These are phyloP conservation scores for Immersiporthe knoxdaviesiana DNA, from an alignment of 2,329 filamentous ascomycete species.

Conservation along the genomic window DNA sequence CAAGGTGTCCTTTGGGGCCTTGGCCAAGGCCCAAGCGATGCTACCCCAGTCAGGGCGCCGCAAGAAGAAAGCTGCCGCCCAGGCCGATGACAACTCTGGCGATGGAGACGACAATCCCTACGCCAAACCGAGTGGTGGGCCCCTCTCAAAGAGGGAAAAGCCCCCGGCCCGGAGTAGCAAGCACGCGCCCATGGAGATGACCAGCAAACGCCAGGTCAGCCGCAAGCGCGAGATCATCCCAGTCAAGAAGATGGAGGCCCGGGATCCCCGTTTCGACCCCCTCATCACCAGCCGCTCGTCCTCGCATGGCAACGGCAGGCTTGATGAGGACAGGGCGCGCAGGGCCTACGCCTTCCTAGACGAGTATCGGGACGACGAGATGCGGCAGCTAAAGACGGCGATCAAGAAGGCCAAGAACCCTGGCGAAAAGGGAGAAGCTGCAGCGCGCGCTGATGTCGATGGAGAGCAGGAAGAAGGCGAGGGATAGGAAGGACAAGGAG, in stretches of 20 bases:
- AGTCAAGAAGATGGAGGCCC: constrained; percentile 58
- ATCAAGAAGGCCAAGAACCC: constrained; percentile 69
- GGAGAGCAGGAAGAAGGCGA: constrained; percentile 75
- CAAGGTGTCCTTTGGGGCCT: constrained; percentile 82
- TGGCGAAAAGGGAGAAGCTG: constrained; percentile 66
- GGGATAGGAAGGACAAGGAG: constrained; percentile 70
- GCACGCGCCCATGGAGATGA: constrained; percentile 83
- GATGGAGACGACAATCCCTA: constrained; percentile 35
- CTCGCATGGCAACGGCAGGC: constrained; percentile 36
- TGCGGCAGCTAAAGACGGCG: constrained; percentile 70
- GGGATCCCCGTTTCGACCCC: constrained; percentile 89
- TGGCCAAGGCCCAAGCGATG: constrained; percentile 81
- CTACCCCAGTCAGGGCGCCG: constrained; percentile 46
- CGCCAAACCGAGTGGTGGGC: constrained; percentile 13
- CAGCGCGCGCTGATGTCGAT: constrained; percentile 76
- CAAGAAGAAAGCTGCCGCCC: constrained; percentile 35
- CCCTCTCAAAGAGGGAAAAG: constrained; percentile 43
- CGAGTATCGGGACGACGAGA: constrained; percentile 83
- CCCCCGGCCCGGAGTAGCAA: constrained; percentile 59
- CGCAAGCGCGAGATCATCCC: constrained; percentile 75
- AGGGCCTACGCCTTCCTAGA: constrained; percentile 87
- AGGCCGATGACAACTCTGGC: constrained; percentile 32
- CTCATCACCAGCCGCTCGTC: constrained; percentile 42
- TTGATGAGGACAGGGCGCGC: constrained; percentile 62
- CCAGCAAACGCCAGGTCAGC: constrained; percentile 81